Evolutionary conservation across 1,284 basidiomycete species (phyloP), one percentile per base, ranked within the genome.

Genomic region (Sanghuangporus baumii): DNA sequence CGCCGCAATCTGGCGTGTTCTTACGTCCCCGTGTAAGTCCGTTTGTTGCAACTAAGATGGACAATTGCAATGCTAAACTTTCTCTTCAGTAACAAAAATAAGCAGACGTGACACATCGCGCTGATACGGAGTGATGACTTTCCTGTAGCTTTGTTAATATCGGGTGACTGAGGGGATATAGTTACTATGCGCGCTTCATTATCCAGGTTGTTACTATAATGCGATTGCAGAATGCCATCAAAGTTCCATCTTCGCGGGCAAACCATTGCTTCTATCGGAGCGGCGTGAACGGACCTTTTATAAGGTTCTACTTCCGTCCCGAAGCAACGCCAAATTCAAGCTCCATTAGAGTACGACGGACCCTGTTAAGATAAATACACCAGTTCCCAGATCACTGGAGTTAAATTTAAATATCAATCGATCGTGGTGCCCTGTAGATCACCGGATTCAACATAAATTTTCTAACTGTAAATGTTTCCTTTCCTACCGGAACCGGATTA

Each of bases 11-110:
- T 66, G 11, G 57, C 64, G 18, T 66, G 66, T 43, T 55, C 59
- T 51, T 66, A 66, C 52, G 58, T 51, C 37, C 64, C 66, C 23
- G 66, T 66, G 66, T 66, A 50, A 65, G 66, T 60, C 12, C 5
- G 16, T 18, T 46, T 26, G 11, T 23, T 2, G 20, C 16, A 6
- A 23, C 38, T 20, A 26, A n/a, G 20, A 11, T 8, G 16, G 43
- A 16, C 9, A 14, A n/a, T 37, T 18, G 36, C 38, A 20, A 38
- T 34, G 36, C 51, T 36, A 18, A 43, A 50, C 2, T 37, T 40
- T 23, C 16, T 26, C 16, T 18, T n/a, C 38, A 47, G 57, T 26
- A 26, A 36, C 48, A 59, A 50, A 59, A 59, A 40, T 59, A 36
- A 59, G 34, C 23, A 8, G 8, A 48, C 23, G 7, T 11, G 26